phyloP scores from a whole-genome alignment of 257 asterid genomes.

The Misopates orontium region DNA sequence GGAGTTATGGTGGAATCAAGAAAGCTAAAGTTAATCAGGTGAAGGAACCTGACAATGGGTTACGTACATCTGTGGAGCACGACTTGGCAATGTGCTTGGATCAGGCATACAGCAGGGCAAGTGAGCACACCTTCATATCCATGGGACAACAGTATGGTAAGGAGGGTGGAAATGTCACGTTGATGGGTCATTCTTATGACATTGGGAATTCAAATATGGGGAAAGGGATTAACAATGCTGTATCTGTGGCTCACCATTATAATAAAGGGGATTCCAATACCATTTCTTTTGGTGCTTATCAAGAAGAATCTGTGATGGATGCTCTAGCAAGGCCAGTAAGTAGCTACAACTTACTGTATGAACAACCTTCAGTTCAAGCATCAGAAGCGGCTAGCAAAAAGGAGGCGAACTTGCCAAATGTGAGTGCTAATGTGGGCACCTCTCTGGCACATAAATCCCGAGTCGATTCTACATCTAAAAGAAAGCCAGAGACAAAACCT shows the following conservation, averaged over 20 bases:
- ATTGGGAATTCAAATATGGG: conserved; percentile 48
- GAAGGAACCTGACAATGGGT: conserved; percentile 54
- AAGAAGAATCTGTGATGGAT: conserved; percentile 62
- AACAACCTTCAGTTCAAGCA: conserved; percentile 60
- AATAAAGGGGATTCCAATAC: conserved; percentile 49
- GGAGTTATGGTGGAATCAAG: conserved; percentile 58
- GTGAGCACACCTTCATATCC: conserved; percentile 49
- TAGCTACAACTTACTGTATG: conserved; percentile 58
- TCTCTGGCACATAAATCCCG: conserved; percentile 47
- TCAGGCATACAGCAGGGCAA: conserved; percentile 57
- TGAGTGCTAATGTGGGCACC: conserved; percentile 33
- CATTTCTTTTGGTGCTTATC: conserved; percentile 63
- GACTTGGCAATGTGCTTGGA: conserved; percentile 49
- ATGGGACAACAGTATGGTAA: conserved; percentile 59
- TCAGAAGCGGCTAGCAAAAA: conserved; percentile 46
- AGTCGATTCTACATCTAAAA: conserved; percentile 45
- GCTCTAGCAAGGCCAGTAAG: conserved; percentile 58
- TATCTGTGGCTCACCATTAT: conserved; percentile 44
- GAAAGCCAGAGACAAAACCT: conserved; percentile 58
- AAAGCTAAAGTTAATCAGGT: conserved; percentile 74
- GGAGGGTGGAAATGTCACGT: conserved; percentile 52
- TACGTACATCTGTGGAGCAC: conserved; percentile 45
- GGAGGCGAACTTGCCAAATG: conserved; percentile 42
- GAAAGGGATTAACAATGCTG: conserved; percentile 46
- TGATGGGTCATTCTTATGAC: conserved; percentile 48